Evolutionary conservation across 228 moss, liverwort and hornwort genomes (phyloP).

Genomic region (Sphagnum magellanicum): DNA sequence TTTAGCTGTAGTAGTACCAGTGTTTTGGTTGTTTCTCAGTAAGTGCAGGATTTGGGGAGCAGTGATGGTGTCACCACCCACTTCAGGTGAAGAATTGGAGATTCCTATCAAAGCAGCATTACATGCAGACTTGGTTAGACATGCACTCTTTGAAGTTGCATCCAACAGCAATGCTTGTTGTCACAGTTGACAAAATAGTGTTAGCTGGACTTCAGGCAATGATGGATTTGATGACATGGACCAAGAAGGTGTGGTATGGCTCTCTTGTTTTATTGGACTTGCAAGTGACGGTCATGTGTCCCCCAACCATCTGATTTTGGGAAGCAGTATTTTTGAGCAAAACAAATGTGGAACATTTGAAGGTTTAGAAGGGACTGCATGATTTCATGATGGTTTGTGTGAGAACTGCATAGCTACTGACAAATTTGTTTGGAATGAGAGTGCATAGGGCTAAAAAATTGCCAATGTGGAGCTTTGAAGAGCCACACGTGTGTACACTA

Average conservation of each 20-base stretch:
- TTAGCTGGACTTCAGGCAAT: conserved; percentile 69
- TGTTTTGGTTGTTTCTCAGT: neutral
- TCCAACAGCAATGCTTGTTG: conserved; percentile 53
- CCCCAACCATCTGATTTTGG: neutral
- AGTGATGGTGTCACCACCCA: conserved; percentile 69
- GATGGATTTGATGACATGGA: conserved; percentile 76
- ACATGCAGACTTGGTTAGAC: conserved; percentile 78
- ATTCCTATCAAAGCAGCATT: conserved; percentile 56
- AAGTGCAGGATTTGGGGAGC: neutral
- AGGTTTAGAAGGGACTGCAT: neutral
- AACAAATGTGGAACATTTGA: too few species aligned
- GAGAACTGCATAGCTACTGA: neutral
- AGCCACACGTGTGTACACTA: conserved; percentile 40
- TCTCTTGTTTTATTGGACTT: neutral
- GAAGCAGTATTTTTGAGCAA: too few species aligned
- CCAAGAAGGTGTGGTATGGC: conserved; percentile 7
- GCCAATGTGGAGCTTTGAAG: conserved; percentile 51
- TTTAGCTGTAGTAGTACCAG: neutral
- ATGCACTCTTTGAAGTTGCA: conserved; percentile 71
- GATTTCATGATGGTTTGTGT: neutral
- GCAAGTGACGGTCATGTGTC: neutral
- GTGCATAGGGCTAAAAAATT: conserved; percentile 31
- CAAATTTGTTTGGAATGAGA: neutral
- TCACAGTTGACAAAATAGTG: conserved; percentile 44
- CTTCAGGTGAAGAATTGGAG: conserved; percentile 43